These are phyloP conservation scores for Arachis hypogaea DNA, from an alignment of 306 rosid genomes.

Conservation along the genomic window DNA sequence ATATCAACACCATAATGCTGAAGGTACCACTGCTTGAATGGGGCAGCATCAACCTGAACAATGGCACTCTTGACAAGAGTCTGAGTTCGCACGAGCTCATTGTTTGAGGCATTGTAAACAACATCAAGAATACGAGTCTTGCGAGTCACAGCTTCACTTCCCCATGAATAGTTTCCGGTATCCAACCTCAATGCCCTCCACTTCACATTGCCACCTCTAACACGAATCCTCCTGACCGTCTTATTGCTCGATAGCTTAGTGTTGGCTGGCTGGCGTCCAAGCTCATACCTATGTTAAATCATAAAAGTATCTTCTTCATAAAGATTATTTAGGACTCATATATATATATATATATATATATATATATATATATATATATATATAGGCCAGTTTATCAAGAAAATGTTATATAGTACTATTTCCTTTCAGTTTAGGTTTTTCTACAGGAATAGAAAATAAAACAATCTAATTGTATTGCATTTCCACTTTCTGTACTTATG, in stretches of 20 bases:
- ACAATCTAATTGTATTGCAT: no score
- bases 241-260: slow-evolving; percentile 63
- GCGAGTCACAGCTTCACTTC: slow-evolving; percentile 61
- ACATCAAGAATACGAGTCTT: slow-evolving; percentile 61
- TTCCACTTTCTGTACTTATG: background rate
- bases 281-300: slow-evolving; percentile 50
- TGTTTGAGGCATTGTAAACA: slow-evolving; percentile 65
- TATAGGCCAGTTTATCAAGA: background rate
- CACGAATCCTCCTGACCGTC: slow-evolving; percentile 58
- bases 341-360: background rate
- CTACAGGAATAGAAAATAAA: background rate
- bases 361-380: background rate
- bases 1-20: slow-evolving; percentile 66
- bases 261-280: slow-evolving; percentile 63
- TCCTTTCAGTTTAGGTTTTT: background rate
- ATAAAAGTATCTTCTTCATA: background rate
- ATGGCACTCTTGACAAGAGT: slow-evolving; percentile 62
- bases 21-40: slow-evolving; percentile 68
- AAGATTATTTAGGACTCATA: no score
- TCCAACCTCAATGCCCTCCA: slow-evolving; percentile 67
- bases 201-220: slow-evolving; percentile 65
- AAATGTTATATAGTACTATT: no score
- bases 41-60: slow-evolving; percentile 66
- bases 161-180: slow-evolving; percentile 62
- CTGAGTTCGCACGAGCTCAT: slow-evolving; percentile 63